Conservation (phyloP, 768 basidiomycete species). For the Kwoniella newhampshirensis region DNA sequence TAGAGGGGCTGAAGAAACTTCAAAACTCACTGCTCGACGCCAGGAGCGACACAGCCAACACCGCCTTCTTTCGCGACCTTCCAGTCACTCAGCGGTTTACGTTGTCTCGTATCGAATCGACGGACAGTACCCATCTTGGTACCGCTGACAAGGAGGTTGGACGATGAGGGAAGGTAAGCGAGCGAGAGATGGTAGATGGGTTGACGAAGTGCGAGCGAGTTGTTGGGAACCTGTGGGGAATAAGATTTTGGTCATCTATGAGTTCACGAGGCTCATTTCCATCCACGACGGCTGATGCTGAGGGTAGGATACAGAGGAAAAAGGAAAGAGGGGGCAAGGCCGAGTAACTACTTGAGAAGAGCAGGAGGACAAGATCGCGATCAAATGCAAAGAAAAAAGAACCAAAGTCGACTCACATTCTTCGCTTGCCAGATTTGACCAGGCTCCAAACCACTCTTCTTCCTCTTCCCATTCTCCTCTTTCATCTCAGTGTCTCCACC, state of each 20-base stretch:
- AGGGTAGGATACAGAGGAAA: neutral
- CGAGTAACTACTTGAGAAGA: too few species aligned
- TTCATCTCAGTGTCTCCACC: slow-evolving; percentile 20
- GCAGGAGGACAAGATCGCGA: too few species aligned
- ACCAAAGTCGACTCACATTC: slow-evolving; percentile 52
- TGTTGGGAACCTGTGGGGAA: slow-evolving; percentile 40
- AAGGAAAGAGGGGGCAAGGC: too few species aligned
- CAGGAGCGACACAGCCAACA: slow-evolving; percentile 34
- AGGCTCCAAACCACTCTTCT: slow-evolving; percentile 39
- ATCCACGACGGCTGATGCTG: neutral
- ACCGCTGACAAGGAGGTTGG: slow-evolving; percentile 42
- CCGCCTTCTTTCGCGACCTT: slow-evolving; percentile 51
- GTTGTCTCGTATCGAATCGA: slow-evolving; percentile 50
- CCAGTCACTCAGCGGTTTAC: slow-evolving; percentile 47
- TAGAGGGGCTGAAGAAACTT: neutral
- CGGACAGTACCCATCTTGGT: slow-evolving; percentile 49
- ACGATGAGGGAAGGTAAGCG: slow-evolving; percentile 27
- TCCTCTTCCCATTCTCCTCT: slow-evolving; percentile 35
- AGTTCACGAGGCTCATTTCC: too few species aligned
- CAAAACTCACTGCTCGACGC: slow-evolving; percentile 44
- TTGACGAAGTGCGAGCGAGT: slow-evolving; percentile 39
- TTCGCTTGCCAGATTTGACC: slow-evolving; percentile 53
- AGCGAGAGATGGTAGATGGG: slow-evolving; percentile 50
- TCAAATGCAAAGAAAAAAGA: too few species aligned
- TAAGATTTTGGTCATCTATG: neutral